Evolutionary conservation across 768 basidiomycete genomes (phyloP).

Genomic region (Auricularia cornea): DNA sequence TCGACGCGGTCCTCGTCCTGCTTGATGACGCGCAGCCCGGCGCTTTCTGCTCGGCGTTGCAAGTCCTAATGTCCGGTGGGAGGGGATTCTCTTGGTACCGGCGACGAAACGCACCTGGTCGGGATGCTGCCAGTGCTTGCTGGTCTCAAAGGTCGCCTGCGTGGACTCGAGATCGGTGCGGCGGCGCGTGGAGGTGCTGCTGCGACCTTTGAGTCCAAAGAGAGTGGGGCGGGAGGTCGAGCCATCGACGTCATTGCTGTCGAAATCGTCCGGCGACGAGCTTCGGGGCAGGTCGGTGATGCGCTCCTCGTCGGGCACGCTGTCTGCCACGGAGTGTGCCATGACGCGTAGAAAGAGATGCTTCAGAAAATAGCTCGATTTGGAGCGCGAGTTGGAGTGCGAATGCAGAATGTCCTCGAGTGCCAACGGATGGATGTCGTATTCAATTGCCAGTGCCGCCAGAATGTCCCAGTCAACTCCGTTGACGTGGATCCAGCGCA

Average conservation of each 20-base stretch:
- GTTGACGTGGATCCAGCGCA: conserved; percentile 67
- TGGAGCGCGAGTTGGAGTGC: conserved; percentile 47
- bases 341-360: conserved; percentile 67
- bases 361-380: conserved; percentile 60
- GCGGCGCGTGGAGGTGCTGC: not conserved
- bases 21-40: conserved; percentile 21
- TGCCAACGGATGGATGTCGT: conserved; percentile 37
- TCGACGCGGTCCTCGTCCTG: conserved; percentile 49
- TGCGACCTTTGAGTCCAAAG: not conserved
- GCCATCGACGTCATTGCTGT: conserved; percentile 9
- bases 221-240: not conserved
- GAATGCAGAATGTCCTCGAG: conserved; percentile 59
- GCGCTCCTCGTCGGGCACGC: conserved; percentile 12
- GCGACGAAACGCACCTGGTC: not conserved
- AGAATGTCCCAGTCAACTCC: conserved; percentile 67
- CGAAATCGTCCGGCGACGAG: conserved; percentile 22
- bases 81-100: not conserved
- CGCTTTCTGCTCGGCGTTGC: conserved; percentile 7
- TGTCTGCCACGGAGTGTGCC: conserved; percentile 37
- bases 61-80: not conserved
- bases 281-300: conserved; percentile 26
- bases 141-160: not conserved
- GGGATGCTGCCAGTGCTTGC: not conserved
- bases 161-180: not conserved
- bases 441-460: conserved; percentile 57